Evolutionary conservation across 768 basidiomycete species (phyloP).

Genomic region (Ramaria rubella): DNA sequence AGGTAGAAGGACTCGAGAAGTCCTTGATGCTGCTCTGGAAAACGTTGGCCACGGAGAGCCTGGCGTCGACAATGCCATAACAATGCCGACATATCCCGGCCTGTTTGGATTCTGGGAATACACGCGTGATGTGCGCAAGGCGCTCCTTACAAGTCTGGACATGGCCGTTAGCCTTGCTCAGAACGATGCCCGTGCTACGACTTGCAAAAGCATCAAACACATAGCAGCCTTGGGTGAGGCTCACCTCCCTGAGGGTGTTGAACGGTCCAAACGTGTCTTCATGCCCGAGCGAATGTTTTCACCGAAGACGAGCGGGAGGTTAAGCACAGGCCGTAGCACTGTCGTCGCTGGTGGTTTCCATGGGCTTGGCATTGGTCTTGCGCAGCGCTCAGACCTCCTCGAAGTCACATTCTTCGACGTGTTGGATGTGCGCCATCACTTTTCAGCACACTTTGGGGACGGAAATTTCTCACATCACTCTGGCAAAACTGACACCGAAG

Average conservation of each 20-base stretch:
- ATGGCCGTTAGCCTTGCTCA: conserved; percentile 73
- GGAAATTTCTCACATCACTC: too few species aligned
- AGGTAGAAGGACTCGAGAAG: conserved; percentile 44
- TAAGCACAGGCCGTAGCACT: conserved; percentile 33
- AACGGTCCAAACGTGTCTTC: conserved; percentile 78
- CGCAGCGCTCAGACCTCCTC: conserved; percentile 67
- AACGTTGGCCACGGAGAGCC: conserved; percentile 70
- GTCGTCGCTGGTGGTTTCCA: conserved; percentile 72
- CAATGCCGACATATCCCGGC: conserved; percentile 79
- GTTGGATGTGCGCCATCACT: conserved; percentile 78
- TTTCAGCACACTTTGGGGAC: conserved; percentile 65
- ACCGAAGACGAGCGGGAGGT: conserved; percentile 27
- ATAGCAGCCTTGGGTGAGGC: conserved; percentile 66
- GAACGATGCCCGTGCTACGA: conserved; percentile 69
- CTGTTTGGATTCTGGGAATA: conserved; percentile 81
- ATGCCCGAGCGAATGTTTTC: conserved; percentile 98
- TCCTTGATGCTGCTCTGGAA: conserved; percentile 65
- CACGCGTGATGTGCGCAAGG: conserved; percentile 67
- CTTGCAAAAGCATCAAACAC: conserved; percentile 56
- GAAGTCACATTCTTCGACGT: conserved; percentile 80
- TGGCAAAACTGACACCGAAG: conserved; percentile 21
- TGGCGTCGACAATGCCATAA: conserved; percentile 43
- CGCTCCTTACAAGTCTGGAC: conserved; percentile 77
- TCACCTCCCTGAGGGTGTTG: conserved; percentile 75
- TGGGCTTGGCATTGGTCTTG: conserved; percentile 79